phyloP scores from a whole-genome alignment of 2,329 filamentous ascomycete species.

The Thyridium curvatum region DNA sequence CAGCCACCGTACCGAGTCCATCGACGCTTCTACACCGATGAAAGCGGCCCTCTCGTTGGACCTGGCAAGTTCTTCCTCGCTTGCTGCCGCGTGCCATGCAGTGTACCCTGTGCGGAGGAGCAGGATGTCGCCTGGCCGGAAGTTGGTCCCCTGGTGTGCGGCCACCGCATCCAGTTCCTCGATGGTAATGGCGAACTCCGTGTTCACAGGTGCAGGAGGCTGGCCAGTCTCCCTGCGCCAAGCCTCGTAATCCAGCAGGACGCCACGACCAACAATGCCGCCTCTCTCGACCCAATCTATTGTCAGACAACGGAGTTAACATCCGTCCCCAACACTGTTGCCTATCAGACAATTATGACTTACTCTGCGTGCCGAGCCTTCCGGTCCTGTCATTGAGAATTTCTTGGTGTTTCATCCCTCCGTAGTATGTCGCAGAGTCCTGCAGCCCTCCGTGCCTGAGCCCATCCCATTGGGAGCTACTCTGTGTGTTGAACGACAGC shows the following conservation, averaged over 20 bases:
- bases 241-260: slow-evolving; percentile 47
- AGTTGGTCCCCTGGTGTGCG: slow-evolving; percentile 52
- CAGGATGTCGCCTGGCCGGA: slow-evolving; percentile 59
- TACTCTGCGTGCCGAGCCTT: too few relatives aligned
- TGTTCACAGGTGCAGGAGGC: slow-evolving; percentile 42
- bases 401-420: too few relatives aligned
- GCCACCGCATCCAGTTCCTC: slow-evolving; percentile 53
- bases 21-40: slow-evolving; percentile 33
- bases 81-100: slow-evolving; percentile 46
- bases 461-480: too few relatives aligned
- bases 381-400: too few relatives aligned
- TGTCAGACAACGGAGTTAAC: too few relatives aligned
- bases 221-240: slow-evolving; percentile 35
- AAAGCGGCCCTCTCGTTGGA: slow-evolving; percentile 14
- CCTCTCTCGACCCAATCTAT: slow-evolving; percentile 18
- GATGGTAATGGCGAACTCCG: slow-evolving; percentile 42
- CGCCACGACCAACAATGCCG: slow-evolving; percentile 46
- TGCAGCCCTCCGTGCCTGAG: too few relatives aligned
- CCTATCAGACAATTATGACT: too few relatives aligned
- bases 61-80: slow-evolving; percentile 24
- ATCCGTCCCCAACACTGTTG: too few relatives aligned
- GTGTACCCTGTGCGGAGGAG: slow-evolving; percentile 59
- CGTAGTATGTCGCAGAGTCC: too few relatives aligned
- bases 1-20: slow-evolving; percentile 56
- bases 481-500: too few relatives aligned